Conservation (phyloP, 108 stramenopile species). For the Cyclostephanos tholiformis region DNA sequence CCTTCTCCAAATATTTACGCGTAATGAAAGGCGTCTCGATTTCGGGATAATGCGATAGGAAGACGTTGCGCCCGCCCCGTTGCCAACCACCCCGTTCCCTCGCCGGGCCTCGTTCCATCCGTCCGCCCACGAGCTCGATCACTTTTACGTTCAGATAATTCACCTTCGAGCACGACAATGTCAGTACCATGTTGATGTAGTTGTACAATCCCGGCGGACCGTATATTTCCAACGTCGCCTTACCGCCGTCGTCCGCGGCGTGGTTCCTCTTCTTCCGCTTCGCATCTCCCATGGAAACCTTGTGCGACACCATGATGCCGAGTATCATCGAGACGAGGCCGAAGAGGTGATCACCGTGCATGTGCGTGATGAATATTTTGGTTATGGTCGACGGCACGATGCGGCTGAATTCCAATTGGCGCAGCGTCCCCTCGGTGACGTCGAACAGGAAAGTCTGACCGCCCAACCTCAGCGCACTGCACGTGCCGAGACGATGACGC, state of each 20-base stretch:
- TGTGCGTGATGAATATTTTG: conserved; percentile 88
- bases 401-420: conserved; percentile 61
- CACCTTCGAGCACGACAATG: conserved; percentile 55
- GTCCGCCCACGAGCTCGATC: conserved; percentile 73
- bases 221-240: conserved; percentile 63
- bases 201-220: conserved; percentile 83
- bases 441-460: conserved; percentile 82
- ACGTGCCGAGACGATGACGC: conserved; percentile 44
- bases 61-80: conserved; percentile 52
- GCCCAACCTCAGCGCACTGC: conserved; percentile 63
- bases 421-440: conserved; percentile 88
- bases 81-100: conserved; percentile 20
- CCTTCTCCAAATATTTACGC: conserved; percentile 33
- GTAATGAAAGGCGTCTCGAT: conserved; percentile 34
- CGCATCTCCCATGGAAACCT: conserved; percentile 13
- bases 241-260: not conserved
- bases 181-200: conserved; percentile 65
- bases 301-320: conserved; percentile 28
- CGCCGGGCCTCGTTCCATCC: conserved; percentile 37
- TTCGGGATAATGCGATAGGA: conserved; percentile 66
- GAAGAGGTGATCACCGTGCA: conserved; percentile 95
- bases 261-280: conserved; percentile 25
- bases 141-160: conserved; percentile 62
- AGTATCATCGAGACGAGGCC: conserved; percentile 85
- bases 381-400: conserved; percentile 39